Percentiles rank a stretch among this genome's conserved stretches.
Conservation (phyloP, 2,329 filamentous ascomycete species). For the Coniella vitis region DNA sequence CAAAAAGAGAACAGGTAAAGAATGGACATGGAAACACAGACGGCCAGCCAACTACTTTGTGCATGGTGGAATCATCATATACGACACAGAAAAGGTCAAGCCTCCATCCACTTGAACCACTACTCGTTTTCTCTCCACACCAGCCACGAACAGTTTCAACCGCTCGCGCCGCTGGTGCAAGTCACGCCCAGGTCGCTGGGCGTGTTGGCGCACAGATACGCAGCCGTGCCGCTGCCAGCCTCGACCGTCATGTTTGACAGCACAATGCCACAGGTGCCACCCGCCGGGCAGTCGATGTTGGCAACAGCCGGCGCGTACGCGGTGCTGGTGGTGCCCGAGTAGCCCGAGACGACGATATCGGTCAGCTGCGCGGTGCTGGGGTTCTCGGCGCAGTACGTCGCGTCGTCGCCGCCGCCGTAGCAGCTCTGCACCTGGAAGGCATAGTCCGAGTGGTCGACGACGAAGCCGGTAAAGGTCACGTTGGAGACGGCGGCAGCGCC, state of each 20-base stretch:
- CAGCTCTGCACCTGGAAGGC: constrained; percentile 40
- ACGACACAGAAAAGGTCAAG: no score
- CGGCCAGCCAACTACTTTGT: no score
- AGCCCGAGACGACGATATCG: constrained; percentile 29
- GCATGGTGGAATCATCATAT: no score
- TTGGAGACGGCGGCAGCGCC: constrained; percentile 33
- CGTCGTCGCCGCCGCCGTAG: constrained; percentile 28
- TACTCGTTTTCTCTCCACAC: not conserved
- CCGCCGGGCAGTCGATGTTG: constrained; percentile 31
- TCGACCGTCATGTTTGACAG: constrained; percentile 28
- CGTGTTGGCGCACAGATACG: constrained; percentile 14
- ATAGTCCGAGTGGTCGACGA: constrained; percentile 32
- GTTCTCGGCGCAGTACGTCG: constrained; percentile 30
- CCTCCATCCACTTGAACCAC: no score
- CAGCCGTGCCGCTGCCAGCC: constrained; percentile 21
- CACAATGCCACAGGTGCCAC: constrained; percentile 31
- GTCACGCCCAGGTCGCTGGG: constrained; percentile 6
- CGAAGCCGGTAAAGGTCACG: constrained; percentile 33
- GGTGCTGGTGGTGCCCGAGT: constrained; percentile 31
- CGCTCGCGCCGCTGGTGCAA: constrained; percentile 12
- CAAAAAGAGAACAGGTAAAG: no score
- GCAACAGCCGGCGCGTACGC: constrained; percentile 29
- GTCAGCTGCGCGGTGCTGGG: constrained; percentile 28
- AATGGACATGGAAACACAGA: no score
- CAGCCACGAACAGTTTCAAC: not conserved